A percentile compares a stretch with the other conserved stretches of the same genome.
These are phyloP conservation scores for Cydonia oblonga DNA, from an alignment of 331 rosid species.

Conservation along the genomic window DNA sequence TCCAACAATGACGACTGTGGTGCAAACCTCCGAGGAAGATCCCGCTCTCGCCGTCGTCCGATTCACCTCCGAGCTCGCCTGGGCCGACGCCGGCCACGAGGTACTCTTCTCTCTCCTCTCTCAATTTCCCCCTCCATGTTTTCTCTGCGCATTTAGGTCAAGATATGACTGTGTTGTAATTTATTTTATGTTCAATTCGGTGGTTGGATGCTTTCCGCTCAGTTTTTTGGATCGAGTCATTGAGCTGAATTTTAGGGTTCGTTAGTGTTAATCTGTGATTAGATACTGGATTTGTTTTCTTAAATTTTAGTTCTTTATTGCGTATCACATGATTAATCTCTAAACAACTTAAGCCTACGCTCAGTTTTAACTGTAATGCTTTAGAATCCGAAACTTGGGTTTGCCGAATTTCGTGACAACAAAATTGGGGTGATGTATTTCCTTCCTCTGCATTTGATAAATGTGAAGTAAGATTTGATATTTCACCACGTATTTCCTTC, in stretches of 20 bases:
- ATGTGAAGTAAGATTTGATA: not conserved
- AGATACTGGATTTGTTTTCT: not conserved
- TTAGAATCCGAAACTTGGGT: not conserved
- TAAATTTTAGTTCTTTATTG: not conserved
- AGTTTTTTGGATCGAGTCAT: not conserved
- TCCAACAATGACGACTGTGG: slow-evolving; percentile 69
- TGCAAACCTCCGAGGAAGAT: slow-evolving; percentile 86
- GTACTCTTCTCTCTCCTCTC: slow-evolving; percentile 16
- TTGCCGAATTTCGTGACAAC: not conserved
- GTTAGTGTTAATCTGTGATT: not conserved
- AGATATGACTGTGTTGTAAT: not conserved
- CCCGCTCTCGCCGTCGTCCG: slow-evolving; percentile 73
- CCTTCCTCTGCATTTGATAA: too few relatives aligned
- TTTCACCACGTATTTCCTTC: not conserved
- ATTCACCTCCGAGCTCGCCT: slow-evolving; percentile 73
- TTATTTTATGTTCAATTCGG: not conserved
- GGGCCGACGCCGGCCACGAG: slow-evolving; percentile 95
- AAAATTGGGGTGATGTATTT: not conserved
- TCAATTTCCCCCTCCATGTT: not conserved
- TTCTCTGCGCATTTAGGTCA: not conserved
- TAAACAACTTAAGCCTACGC: not conserved
- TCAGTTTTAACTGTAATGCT: not conserved
- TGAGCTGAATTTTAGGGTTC: not conserved
- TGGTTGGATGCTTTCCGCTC: not conserved
- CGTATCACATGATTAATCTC: not conserved